Percentiles rank a stretch among this genome's conserved stretches.
phyloP scores from a whole-genome alignment of 148 eudicot genomes.

The Limonium bicolor region DNA sequence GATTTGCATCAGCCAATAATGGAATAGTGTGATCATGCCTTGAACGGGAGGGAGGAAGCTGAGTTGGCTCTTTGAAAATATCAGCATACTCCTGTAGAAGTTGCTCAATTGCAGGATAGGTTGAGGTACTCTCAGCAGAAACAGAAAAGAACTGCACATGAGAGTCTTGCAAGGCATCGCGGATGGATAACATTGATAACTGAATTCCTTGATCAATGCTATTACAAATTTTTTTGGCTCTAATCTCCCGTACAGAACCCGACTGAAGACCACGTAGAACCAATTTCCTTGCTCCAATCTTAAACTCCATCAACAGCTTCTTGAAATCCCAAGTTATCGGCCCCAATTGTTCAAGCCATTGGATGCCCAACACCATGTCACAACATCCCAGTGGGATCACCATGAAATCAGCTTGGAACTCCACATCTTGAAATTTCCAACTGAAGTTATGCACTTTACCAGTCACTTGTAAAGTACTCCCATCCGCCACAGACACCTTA shows the following conservation, averaged over 20 bases:
- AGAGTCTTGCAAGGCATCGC: not conserved
- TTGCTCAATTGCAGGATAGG: not conserved
- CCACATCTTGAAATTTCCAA: slow-evolving; percentile 1
- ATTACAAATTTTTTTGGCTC: too few species aligned
- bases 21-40: not conserved
- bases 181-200: too few species aligned
- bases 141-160: not conserved
- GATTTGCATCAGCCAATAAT: not conserved
- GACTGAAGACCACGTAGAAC: not conserved
- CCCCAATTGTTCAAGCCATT: not conserved
- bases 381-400: not conserved
- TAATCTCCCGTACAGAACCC: too few species aligned
- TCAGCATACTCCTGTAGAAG: not conserved
- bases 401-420: not conserved
- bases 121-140: too few species aligned
- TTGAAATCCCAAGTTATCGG: not conserved
- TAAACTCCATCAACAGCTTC: not conserved
- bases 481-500: slow-evolving; percentile 1
- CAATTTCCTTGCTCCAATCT: not conserved
- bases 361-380: slow-evolving; percentile 6
- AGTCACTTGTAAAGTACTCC: not conserved
- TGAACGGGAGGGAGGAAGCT: not conserved
- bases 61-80: not conserved
- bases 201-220: too few species aligned
- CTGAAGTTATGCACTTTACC: not conserved